A percentile compares a stretch with the other conserved stretches of the same genome.
Conservation (phyloP, 1,284 basidiomycete species). For the Moesziomyces sp. region DNA sequence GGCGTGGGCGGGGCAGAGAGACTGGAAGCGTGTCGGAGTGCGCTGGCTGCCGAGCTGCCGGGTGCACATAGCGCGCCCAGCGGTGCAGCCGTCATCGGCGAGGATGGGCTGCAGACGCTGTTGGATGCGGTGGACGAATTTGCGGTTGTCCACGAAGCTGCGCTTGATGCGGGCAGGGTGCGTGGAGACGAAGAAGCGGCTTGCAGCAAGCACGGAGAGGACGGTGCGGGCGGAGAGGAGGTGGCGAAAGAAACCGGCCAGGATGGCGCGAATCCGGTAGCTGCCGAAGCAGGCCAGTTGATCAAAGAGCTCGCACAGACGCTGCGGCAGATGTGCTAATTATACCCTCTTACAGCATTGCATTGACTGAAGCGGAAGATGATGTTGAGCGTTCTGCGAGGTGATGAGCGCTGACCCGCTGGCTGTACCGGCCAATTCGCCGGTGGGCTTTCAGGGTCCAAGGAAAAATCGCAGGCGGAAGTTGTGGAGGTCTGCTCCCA, state of each 20-base stretch:
- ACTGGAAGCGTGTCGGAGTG: slow-evolving; percentile 10
- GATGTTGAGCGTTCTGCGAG: slow-evolving; percentile 68
- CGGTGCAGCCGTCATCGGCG: neutral
- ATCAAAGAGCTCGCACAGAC: slow-evolving; percentile 41
- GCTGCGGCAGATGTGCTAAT: slow-evolving; percentile 29
- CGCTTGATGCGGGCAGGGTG: slow-evolving; percentile 9
- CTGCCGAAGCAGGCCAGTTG: slow-evolving; percentile 36
- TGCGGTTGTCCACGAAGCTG: slow-evolving; percentile 36
- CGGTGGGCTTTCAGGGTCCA: neutral
- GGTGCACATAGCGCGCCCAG: neutral
- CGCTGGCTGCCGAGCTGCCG: slow-evolving; percentile 15
- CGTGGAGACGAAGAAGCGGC: slow-evolving; percentile 84
- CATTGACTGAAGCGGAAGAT: slow-evolving; percentile 66
- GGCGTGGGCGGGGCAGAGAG: slow-evolving; percentile 19
- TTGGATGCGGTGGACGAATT: slow-evolving; percentile 48
- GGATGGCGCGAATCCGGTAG: slow-evolving; percentile 11
- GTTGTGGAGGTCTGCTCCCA: neutral
- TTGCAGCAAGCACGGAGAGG: slow-evolving; percentile 72
- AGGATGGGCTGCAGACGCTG: slow-evolving; percentile 22
- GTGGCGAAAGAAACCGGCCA: neutral
- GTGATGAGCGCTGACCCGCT: neutral
- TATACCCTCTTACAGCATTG: slow-evolving; percentile 29
- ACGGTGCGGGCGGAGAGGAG: neutral
- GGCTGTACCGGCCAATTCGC: slow-evolving; percentile 6
- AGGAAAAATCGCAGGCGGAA: slow-evolving; percentile 1